Evolutionary conservation across 257 asterid genomes (phyloP), one percentile per base, ranked within the genome.

Genomic region (Scutellaria baicalensis): DNA sequence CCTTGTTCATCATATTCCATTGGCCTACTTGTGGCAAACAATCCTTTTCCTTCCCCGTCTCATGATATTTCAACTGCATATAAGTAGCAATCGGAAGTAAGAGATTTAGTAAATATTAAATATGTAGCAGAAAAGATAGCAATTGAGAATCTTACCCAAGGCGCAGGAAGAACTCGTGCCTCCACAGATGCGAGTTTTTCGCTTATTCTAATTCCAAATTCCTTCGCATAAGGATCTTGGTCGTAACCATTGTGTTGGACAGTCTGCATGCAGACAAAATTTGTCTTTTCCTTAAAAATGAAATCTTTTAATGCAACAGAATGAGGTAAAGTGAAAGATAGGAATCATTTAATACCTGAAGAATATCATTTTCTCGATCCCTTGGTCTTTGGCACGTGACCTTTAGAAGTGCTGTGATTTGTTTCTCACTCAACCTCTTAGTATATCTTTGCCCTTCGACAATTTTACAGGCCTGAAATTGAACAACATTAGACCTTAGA

Each of bases 1-100:
- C 99, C 99, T 95, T 95, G 72, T 95, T 95, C 94, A 89, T 85
- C 99, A 92, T 95, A 66, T 95, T 95, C 99, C 99, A 95, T 70
- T 95, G 99, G 74, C 99, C 99, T 18, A 95, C 97, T 73, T 95
- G 99, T 11, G 98, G 99, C 69, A 95, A 68, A 70, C 99, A 95
- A 62, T 95, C 97, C 75, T 88, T 95, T 76, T 95, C 99, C 78
- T 89, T 95, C 35, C 99, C 99, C 0, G 84, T 84, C 69, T 95
- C 97, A 6, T 92, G 97, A 75, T 89, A 95, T 84, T 95, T 95
- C 76, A 95, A 81, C 99, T 95, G 86, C 72, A 71, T 11, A 58
- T 14, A 64, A 66, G 62, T 21, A 36, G 35, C 9, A 1, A 59
- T 54, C 38, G 55, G 48, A 10, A 47, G 71, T 81, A 66, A 75